phyloP scores from a whole-genome alignment of 1,284 basidiomycete genomes.

The Papiliotrema nemorosa region DNA sequence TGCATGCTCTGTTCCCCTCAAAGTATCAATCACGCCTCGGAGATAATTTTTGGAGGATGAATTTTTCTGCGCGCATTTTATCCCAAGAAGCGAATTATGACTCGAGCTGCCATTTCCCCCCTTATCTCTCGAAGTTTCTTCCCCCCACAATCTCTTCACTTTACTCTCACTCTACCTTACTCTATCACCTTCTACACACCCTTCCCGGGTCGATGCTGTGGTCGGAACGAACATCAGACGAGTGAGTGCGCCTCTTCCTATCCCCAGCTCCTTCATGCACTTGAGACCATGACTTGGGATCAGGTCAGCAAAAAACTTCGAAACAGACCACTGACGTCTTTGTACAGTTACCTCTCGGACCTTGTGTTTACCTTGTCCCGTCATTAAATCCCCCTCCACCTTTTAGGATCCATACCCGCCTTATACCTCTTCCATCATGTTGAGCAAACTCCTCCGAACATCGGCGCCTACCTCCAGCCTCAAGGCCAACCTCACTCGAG shows the following conservation, averaged over 20 bases:
- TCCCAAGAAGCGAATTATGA: no score
- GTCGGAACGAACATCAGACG: slow-evolving; percentile 48
- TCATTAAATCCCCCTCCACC: no score
- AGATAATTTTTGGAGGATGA: no score
- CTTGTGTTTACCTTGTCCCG: slow-evolving; percentile 43
- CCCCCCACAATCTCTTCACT: no score
- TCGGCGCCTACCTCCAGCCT: slow-evolving; percentile 2
- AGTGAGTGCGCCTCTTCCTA: slow-evolving; percentile 32
- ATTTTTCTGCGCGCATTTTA: no score
- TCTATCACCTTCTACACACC: not conserved
- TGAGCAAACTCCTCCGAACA: slow-evolving; percentile 4
- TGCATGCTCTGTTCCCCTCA: no score
- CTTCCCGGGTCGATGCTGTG: slow-evolving; percentile 16
- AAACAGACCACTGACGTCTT: slow-evolving; percentile 8
- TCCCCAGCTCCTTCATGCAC: not conserved
- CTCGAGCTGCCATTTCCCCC: no score
- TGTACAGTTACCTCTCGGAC: slow-evolving; percentile 45
- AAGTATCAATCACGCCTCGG: no score
- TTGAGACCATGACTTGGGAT: not conserved
- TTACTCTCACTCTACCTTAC: not conserved
- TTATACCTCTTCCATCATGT: slow-evolving; percentile 26
- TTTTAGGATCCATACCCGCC: no score
- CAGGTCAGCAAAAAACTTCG: no score
- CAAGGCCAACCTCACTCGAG: slow-evolving; percentile 14
- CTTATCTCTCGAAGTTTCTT: no score